Evolutionary conservation across 805 yeast species (phyloP), one percentile per base, ranked within the genome.

Genomic region (Candida vartiovaarae): DNA sequence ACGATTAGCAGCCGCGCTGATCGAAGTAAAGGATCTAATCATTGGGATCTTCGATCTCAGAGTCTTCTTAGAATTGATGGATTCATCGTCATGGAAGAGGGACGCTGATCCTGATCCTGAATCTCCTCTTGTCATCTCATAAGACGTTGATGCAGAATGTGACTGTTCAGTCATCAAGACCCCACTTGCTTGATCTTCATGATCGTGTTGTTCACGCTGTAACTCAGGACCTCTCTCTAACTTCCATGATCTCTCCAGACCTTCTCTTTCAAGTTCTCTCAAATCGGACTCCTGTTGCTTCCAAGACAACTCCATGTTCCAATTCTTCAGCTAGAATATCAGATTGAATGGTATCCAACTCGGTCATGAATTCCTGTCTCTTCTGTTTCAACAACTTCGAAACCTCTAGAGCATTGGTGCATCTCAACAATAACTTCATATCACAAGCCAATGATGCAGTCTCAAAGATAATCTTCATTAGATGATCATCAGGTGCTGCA

Each of bases 401-500:
- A 75, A 78, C 74, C 41, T 74, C 76, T 39, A 75, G 59, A 1
- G 71, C 78, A 55, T 80, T 79, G 46, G 70, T 59, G 0, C 81
- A 71, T 42, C 84, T 64, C 38, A 80, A 54, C 71, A 82, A 71
- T 46, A 84, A 60, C 52, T 80, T 79, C 63, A 79, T 67, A 55
- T 84, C 91, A 47, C 80, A 74, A 0, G 77, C 77, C 36, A 81
- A 59, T 0, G 80, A 75, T 1, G 83, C 80, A 4, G 76, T 65
- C 50, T 84, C 86, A 53, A 75, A 77, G 36, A 84, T 73, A 38
- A 78, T 59, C 46, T 80, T 82, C 35, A 84, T 67, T 5, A 78
- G 66, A 36, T 66, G 62, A 46, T 76, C 80, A 10, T 74, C 66
- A 5, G 88, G 80, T 10, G 77, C 69, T 3, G 77, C 72, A 0